Evolutionary conservation across 73 alveolate species (phyloP).

Genomic region (Tetrahymena borealis): DNA sequence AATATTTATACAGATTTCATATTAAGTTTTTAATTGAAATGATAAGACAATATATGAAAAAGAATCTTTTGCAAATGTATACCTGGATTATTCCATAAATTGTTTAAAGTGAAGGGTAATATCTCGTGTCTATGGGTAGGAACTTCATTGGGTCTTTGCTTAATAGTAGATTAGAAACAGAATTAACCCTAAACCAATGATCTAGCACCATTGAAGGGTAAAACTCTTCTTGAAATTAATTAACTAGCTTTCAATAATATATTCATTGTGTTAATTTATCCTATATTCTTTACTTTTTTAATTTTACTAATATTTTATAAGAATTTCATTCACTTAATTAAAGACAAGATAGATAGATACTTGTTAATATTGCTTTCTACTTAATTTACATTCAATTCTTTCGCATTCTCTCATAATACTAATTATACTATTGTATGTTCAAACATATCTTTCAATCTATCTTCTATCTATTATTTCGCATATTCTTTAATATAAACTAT

Average conservation of each 20-base stretch:
- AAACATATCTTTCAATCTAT: no score
- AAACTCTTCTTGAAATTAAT: neutral
- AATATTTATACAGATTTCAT: no score
- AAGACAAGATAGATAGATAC: no score
- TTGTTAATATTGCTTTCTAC: no score
- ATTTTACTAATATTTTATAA: neutral
- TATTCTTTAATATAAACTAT: neutral
- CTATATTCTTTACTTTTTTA: neutral
- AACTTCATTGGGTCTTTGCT: neutral
- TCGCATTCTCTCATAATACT: no score
- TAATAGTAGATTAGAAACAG: neutral
- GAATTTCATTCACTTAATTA: neutral
- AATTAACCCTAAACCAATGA: neutral
- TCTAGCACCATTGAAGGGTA: neutral
- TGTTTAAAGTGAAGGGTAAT: slow-evolving; percentile 56
- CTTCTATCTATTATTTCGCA: neutral
- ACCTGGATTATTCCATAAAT: slow-evolving; percentile 69
- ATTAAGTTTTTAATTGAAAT: no score
- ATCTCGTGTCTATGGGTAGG: neutral
- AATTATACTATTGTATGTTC: no score
- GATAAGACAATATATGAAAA: no score
- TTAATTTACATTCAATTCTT: no score
- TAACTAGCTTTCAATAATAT: neutral
- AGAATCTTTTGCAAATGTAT: neutral
- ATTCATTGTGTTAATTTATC: neutral